Percentiles rank a stretch among this genome's conserved stretches.
Conservation (phyloP, 2,329 filamentous ascomycete species). For the Phaeosphaeria sp. region DNA sequence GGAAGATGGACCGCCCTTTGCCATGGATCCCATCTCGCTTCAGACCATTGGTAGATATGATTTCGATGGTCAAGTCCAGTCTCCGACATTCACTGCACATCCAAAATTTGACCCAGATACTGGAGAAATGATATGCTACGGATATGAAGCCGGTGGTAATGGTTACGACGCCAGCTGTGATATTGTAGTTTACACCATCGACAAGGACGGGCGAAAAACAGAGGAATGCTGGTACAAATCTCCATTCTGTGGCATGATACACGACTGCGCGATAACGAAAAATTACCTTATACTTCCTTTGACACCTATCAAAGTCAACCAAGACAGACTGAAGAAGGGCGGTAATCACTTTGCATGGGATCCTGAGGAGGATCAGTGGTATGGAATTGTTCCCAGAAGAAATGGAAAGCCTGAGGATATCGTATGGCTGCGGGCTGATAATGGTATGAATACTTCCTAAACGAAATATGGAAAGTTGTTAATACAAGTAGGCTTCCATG, state of each 20-base stretch:
- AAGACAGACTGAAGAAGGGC: slow-evolving; percentile 46
- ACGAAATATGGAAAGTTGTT: not conserved
- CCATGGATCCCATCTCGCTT: slow-evolving; percentile 49
- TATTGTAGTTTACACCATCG: slow-evolving; percentile 50
- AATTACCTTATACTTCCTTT: slow-evolving; percentile 49
- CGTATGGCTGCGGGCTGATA: slow-evolving; percentile 59
- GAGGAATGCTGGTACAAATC: slow-evolving; percentile 51
- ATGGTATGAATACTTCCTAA: slow-evolving; percentile 47
- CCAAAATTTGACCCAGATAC: slow-evolving; percentile 54
- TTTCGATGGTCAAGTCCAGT: slow-evolving; percentile 48
- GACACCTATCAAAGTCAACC: slow-evolving; percentile 46
- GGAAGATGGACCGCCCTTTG: slow-evolving; percentile 51
- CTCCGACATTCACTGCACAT: slow-evolving; percentile 53
- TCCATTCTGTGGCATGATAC: slow-evolving; percentile 49
- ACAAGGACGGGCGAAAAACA: slow-evolving; percentile 45
- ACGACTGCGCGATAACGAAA: slow-evolving; percentile 49
- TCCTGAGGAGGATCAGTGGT: slow-evolving; percentile 62
- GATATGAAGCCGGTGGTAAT: slow-evolving; percentile 51
- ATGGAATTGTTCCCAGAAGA: slow-evolving; percentile 60
- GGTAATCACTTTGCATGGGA: slow-evolving; percentile 52
- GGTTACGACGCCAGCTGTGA: slow-evolving; percentile 44
- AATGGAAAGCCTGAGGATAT: slow-evolving; percentile 61
- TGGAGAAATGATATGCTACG: slow-evolving; percentile 51
- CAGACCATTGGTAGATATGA: slow-evolving; percentile 50
- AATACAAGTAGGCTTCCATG: slow-evolving; percentile 41